A percentile compares a stretch with the other conserved stretches of the same genome.
These are phyloP conservation scores for Apiospora pterosperma DNA, from an alignment of 2,329 filamentous ascomycete genomes.

Conservation along the genomic window DNA sequence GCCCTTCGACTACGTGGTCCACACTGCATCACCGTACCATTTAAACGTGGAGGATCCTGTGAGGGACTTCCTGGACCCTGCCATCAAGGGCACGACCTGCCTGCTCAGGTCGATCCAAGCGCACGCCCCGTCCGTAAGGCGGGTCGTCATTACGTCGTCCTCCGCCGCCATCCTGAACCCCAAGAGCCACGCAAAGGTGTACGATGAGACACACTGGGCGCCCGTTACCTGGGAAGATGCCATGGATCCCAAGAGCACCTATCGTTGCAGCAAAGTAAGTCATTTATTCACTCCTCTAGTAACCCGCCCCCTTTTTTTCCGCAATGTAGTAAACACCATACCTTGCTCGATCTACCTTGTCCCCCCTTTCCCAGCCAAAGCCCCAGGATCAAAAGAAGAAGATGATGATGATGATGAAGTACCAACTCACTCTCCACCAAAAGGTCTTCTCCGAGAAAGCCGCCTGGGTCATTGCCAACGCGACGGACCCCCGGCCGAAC, in stretches of 20 bases:
- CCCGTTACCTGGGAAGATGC: slow-evolving; percentile 34
- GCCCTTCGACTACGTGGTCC: slow-evolving; percentile 66
- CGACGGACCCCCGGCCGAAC: slow-evolving; percentile 43
- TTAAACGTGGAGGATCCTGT: slow-evolving; percentile 53
- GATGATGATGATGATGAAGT: too few species aligned
- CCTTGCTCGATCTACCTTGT: neutral
- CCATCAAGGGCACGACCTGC: slow-evolving; percentile 48
- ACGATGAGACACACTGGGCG: slow-evolving; percentile 37
- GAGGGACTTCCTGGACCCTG: slow-evolving; percentile 50
- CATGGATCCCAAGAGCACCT: slow-evolving; percentile 24
- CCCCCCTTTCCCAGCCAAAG: neutral
- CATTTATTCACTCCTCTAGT: slow-evolving; percentile 26
- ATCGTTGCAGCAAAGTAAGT: slow-evolving; percentile 44
- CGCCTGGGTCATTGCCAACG: slow-evolving; percentile 60
- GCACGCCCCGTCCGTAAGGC: slow-evolving; percentile 51
- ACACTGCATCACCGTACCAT: slow-evolving; percentile 74
- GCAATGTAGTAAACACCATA: slow-evolving; percentile 32
- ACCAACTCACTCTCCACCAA: neutral
- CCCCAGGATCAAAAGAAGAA: neutral
- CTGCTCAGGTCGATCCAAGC: slow-evolving; percentile 45
- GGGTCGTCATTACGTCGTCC: slow-evolving; percentile 55
- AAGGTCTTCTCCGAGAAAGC: slow-evolving; percentile 65
- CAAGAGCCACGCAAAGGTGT: slow-evolving; percentile 30
- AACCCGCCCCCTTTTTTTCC: slow-evolving; percentile 48
- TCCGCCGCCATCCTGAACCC: slow-evolving; percentile 41